These are phyloP conservation scores for Gelatoporia subvermispora DNA, from an alignment of 768 basidiomycete genomes.

Conservation along the genomic window DNA sequence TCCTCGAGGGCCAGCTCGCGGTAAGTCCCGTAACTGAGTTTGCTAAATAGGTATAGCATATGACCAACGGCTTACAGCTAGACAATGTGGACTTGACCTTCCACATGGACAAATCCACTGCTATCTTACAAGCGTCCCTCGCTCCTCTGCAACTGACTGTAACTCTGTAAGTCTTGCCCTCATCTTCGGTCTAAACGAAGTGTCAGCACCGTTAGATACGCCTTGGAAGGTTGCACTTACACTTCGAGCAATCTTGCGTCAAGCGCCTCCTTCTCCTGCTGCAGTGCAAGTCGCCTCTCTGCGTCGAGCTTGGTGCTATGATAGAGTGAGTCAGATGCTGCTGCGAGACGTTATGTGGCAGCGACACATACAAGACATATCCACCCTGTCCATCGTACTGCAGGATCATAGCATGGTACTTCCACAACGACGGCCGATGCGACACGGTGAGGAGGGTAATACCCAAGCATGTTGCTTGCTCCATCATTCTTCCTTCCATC, in stretches of 20 bases:
- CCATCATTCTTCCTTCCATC: conserved; percentile 94
- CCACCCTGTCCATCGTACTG: conserved; percentile 94
- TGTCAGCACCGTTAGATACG: neutral
- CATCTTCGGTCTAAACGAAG: conserved; percentile 68
- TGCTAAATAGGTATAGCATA: too few species aligned
- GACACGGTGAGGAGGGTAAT: conserved; percentile 95
- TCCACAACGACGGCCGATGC: conserved; percentile 92
- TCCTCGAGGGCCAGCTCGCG: too few species aligned
- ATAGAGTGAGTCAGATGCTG: conserved; percentile 1
- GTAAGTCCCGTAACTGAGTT: too few species aligned
- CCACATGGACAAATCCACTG: too few species aligned
- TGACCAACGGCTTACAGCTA: too few species aligned
- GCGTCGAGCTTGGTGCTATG: conserved; percentile 82
- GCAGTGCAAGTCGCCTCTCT: conserved; percentile 82
- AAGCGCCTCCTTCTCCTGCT: conserved; percentile 90
- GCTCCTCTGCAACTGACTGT: conserved; percentile 17
- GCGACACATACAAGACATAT: conserved; percentile 78
- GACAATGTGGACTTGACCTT: too few species aligned
- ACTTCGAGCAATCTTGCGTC: conserved; percentile 86
- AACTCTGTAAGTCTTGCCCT: conserved; percentile 70
- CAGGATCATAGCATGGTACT: conserved; percentile 82
- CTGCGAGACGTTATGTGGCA: neutral
- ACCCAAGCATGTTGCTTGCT: conserved; percentile 77
- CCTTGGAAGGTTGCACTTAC: conserved; percentile 38
- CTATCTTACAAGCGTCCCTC: neutral